Evolutionary conservation across 2,329 filamentous ascomycete genomes (phyloP).

Genomic region (Colletotrichum kahawae): DNA sequence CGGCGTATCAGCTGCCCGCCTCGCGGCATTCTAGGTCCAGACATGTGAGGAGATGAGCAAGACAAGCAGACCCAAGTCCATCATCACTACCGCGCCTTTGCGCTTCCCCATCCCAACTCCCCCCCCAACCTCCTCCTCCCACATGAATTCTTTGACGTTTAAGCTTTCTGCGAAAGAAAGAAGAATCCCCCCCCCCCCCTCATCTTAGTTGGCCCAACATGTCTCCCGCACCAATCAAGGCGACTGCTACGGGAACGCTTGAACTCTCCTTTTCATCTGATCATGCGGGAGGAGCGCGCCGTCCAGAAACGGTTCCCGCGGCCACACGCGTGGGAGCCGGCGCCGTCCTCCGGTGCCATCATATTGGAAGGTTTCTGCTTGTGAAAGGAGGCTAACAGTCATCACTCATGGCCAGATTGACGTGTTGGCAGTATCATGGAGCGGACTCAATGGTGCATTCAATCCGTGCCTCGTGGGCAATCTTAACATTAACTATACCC

Average conservation of each 20-base stretch:
- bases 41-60: not conserved
- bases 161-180: not conserved
- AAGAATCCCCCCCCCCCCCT: not conserved
- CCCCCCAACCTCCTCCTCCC: not conserved
- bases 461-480: not conserved
- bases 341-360: not conserved
- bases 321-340: not conserved
- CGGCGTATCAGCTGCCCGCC: not conserved
- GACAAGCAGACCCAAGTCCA: not conserved
- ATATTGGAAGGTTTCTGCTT: not conserved
- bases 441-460: not conserved
- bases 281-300: not conserved
- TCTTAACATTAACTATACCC: slow-evolving; percentile 10
- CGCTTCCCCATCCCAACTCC: not conserved
- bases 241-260: not conserved
- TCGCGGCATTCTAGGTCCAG: not conserved
- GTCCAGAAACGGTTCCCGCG: not conserved
- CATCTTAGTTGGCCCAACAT: not conserved
- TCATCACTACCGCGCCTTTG: not conserved
- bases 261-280: not conserved
- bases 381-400: not conserved
- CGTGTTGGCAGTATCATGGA: not conserved
- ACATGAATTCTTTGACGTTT: not conserved
- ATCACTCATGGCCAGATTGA: not conserved
- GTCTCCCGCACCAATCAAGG: not conserved